Base-by-base conservation (phyloP, 2,329 filamentous ascomycete genomes). In the Trichoderma atroviride region DNA sequence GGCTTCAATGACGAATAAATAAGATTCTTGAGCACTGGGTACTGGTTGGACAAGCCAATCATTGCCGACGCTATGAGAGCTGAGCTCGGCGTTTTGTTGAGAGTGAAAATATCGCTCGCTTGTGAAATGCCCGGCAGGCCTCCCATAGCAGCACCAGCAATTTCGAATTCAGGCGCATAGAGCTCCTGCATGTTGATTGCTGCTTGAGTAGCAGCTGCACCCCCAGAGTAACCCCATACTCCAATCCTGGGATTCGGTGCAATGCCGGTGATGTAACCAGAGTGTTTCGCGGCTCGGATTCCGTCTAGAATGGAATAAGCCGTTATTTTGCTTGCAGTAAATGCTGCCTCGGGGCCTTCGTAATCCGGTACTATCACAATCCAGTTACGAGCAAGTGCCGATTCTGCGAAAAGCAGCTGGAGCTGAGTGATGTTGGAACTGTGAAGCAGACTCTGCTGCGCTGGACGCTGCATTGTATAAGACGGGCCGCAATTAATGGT, bases 321-420 rank as follows among this genome's bases (percentile, higher is more conserved):
- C 1, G 79, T 79, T n/a, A 80, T 74, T 9, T 77, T 74, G 43
- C 81, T 81, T 3, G 80, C 80, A 1, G 79, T 74, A 71, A 82
- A 86, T 0, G 81, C 78, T 1, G 81, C 83, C 11, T 76, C 73
- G 3, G 81, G 81, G 0, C 83, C 83, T 63, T 84, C 79, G 63
- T 79, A 82, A 71, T 87, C 85, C 0, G 85, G 83, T 78, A 83
- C 73, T 19, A 79, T 82, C n/a, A 87, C 82, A n/a, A 82, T 76
- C 83, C 83, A 86, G 7, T 84, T 83, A 72, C 78, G 69, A 5
- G 75, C 76, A 2, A 87, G 80, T 2, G 71, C 72, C 1, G 68
- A 62, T n/a, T 75, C 70, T 3, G 75, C 70, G 9, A 76, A 57
- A 10, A 77, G 58, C 0, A 75, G 50, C 70, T 76, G 73, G 7